Evolutionary conservation across 164 flowering plant genomes (phyloP), one percentile per base, ranked within the genome.

Genomic region (Berberis vulgaris): DNA sequence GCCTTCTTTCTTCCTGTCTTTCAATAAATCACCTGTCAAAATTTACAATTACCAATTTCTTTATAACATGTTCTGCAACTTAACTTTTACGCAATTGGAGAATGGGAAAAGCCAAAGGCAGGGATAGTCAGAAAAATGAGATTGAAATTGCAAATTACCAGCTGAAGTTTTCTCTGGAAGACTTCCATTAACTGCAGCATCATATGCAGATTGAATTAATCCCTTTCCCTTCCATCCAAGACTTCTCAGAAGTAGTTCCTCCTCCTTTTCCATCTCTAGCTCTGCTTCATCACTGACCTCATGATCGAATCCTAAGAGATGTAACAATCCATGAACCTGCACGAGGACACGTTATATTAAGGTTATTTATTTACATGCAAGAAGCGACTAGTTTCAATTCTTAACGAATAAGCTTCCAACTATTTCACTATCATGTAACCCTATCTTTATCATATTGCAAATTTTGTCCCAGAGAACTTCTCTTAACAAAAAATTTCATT

Each of bases 171-270:
- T 86, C 9, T 54, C 13, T 54, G 64, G 77, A 57, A 50, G 69
- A 65, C 61, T 71, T 60, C 67, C 84, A 79, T 72, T 63, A 44
- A 65, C 64, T 60, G 74, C 74, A 73, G 81, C 81, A 73, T 86
- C 87, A 76, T 66, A 65, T 54, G 98, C 89, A 75, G 88, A 81
- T 68, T 84, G 82, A 67, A 90, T 94, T 67, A 94, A 71, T 59
- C 98, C 95, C 77, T 93, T 93, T 60, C 95, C 98, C 63, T 81
- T 83, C 97, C 97, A 94, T 54, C 86, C 96, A 70, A 89, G 95
- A 71, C 80, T 83, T 61, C 75, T 81, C 74, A 94, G 71, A 65
- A 94, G 82, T 67, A 75, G 77, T 67, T 83, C 95, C 78, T 91
- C 97, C 75, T 83, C 89, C 69, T 77, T 76, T 77, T 94, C 95